Conservation (phyloP, 23 red algal species). For the Porphyridium purpureum region DNA sequence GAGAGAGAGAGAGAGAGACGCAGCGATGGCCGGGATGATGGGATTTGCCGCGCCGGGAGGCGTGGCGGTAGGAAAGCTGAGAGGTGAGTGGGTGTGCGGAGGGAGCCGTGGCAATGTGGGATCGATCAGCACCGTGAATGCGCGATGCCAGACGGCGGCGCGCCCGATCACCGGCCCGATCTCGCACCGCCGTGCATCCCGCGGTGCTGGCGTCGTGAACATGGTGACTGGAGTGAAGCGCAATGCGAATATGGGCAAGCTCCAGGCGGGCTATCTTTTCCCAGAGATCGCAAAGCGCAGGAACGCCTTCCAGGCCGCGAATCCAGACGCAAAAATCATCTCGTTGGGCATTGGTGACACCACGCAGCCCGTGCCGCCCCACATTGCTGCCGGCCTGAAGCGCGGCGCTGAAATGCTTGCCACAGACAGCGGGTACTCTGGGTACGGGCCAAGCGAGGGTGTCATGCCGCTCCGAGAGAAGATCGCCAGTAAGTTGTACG, state of each 20-base stretch:
- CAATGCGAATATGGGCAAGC: conserved; percentile 75
- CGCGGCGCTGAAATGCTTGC: conserved; percentile 44
- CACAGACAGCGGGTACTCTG: conserved; percentile 75
- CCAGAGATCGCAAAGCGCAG: conserved; percentile 85
- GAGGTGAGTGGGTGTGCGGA: too few species aligned
- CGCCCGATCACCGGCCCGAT: too few species aligned
- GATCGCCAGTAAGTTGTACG: conserved; percentile 57
- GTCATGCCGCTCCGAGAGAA: conserved; percentile 33
- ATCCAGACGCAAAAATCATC: conserved; percentile 75
- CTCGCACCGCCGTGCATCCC: too few species aligned
- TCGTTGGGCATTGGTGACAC: conserved; percentile 92
- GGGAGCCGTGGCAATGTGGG: too few species aligned
- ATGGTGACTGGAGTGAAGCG: conserved; percentile 40
- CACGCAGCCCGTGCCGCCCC: conserved; percentile 74
- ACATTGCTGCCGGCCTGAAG: conserved; percentile 42
- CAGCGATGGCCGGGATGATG: too few species aligned
- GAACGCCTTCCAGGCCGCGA: conserved; percentile 35
- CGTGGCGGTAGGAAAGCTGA: too few species aligned
- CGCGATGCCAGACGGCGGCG: too few species aligned
- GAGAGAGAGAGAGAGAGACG: too few species aligned
- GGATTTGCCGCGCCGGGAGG: too few species aligned
- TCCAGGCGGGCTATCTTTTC: conserved; percentile 96
- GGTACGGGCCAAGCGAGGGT: conserved; percentile 78
- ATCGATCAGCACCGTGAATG: too few species aligned
- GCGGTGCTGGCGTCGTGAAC: too few species aligned